Evolutionary conservation across 345 rosid species (phyloP), one percentile per base, ranked within the genome.

Genomic region (Lumnitzera littorea): DNA sequence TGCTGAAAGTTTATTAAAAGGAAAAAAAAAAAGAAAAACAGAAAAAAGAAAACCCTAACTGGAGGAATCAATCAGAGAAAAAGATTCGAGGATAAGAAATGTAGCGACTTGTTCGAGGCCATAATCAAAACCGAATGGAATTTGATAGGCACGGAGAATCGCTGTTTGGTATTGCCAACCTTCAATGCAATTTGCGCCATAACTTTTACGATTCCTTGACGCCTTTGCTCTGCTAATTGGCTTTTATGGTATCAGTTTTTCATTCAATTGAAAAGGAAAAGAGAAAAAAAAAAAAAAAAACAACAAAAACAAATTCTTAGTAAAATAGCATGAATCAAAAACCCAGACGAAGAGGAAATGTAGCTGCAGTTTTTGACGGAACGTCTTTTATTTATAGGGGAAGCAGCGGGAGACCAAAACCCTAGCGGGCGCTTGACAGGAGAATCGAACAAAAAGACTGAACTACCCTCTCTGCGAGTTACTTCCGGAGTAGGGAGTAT

Each of bases 51-150:
- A 36, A 36, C 9, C 43, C 9, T 36, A 36, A 36, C 5, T 36
- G 43, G 11, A 36, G 0, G 43, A 36, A 4, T 1, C 5, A 23
- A 13, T 12, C 15, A 14, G 24, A 5, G 16, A 50, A 46, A n/a
- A 3, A 14, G 15, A 27, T 24, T 10, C 2, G 51, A 7, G 4
- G 4, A 12, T 25, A 5, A 1, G 0, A 20, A 51, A 73, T 80
- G 71, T 85, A 53, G 86, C 88, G 80, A 80, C 76, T 78, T 82
- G 91, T 85, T 85, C 86, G 86, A 82, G 88, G 88, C 91, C 91
- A 55, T 75, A 51, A 68, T 78, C 86, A 82, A 78, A 60, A 80
- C 53, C 12, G 66, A 67, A 63, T 24, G 12, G 54, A 27, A 70
- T 70, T 66, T 82, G 86, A 83, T 31, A 75, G 86, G 88, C 88